Evolutionary conservation across 2,329 filamentous ascomycete species (phyloP), one percentile per base, ranked within the genome.

Genomic region (Botryosphaeria dothidea): DNA sequence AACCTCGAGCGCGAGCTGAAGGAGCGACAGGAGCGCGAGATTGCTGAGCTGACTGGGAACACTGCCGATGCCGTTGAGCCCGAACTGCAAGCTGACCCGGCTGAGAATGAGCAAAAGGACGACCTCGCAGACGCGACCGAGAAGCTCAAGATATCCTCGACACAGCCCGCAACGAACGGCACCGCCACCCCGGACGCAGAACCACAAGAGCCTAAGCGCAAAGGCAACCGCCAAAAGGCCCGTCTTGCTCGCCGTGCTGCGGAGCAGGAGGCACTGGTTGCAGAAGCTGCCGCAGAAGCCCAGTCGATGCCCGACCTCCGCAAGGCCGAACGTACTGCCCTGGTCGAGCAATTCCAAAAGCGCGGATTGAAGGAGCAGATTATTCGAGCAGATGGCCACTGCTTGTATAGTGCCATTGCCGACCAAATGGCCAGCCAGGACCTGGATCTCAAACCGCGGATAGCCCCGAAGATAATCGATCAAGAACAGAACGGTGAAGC

Each of bases 371-470:
- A 81, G 21, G 92, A 97, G 80, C 86, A 91, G 71, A 88, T 92
- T 66, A 93, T 99, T 65, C 86, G 86, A 43, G 92, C 95, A 0
- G 94, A 99, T 78, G 95, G 95, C 0, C 95, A 99, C 79, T 99
- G 95, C 75, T 82, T 99, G 17, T 99, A 98, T 79, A 91, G 92
- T 17, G 93, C 95, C 0, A 85, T 98, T 58, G 93, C 94, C 27
- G 92, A 95, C 75, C 93, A 97, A 78, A 83, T 97, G 62, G 80
- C 79, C 62, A 81, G 84, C 62, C 67, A 68, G n/a, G 71, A 69
- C 0, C 46, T 79, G 29, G 71, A 69, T 0, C 58, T 79, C 49
- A 68, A 73, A 62, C 77, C 78, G 1, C 68, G 68, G 63, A 78
- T 83, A 49, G 52, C 66, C 34, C 66, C 71, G n/a, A 71, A 52